Percentiles rank a stretch among this genome's conserved stretches.
Conservation (phyloP, 352 stramenopile species). For the Paralagenidium karlingii region DNA sequence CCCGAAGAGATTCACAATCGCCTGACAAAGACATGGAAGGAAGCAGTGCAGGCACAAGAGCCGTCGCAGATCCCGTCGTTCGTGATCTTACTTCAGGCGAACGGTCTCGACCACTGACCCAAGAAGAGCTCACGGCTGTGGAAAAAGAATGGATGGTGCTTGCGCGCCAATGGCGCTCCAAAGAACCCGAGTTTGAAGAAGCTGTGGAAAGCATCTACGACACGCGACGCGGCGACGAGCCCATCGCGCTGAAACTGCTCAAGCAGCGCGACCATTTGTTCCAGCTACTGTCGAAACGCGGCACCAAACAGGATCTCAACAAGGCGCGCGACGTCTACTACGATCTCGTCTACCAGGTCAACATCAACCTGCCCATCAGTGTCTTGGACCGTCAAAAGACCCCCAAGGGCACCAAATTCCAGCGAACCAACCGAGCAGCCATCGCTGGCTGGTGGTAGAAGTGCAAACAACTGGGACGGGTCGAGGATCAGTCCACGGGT, state of each 20-base stretch:
- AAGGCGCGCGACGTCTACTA: conserved; percentile 3
- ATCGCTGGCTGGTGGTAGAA: too few species aligned
- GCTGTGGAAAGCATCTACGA: conserved; percentile 33
- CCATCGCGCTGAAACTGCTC: conserved; percentile 1
- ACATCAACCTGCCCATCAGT: too few species aligned
- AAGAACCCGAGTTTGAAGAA: conserved; percentile 36
- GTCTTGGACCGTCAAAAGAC: too few species aligned
- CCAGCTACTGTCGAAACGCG: conserved; percentile 4
- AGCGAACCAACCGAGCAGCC: too few species aligned
- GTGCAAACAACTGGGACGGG: too few species aligned
- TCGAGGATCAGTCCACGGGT: too few species aligned
- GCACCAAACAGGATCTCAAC: conserved; percentile 1
- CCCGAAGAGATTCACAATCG: too few species aligned
- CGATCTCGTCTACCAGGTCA: neutral
- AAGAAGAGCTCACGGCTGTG: conserved; percentile 18
- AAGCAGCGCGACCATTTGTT: conserved; percentile 8
- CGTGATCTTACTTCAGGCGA: too few species aligned
- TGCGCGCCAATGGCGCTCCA: conserved; percentile 31
- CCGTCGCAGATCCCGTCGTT: too few species aligned
- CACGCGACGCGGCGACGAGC: neutral
- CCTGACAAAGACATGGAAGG: neutral
- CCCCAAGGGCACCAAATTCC: too few species aligned
- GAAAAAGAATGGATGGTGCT: conserved; percentile 34
- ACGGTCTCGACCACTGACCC: conserved; percentile 5
- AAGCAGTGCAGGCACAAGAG: conserved; percentile 1